These are phyloP conservation scores for Mycena maculata DNA, from an alignment of 768 basidiomycete genomes.

Conservation along the genomic window DNA sequence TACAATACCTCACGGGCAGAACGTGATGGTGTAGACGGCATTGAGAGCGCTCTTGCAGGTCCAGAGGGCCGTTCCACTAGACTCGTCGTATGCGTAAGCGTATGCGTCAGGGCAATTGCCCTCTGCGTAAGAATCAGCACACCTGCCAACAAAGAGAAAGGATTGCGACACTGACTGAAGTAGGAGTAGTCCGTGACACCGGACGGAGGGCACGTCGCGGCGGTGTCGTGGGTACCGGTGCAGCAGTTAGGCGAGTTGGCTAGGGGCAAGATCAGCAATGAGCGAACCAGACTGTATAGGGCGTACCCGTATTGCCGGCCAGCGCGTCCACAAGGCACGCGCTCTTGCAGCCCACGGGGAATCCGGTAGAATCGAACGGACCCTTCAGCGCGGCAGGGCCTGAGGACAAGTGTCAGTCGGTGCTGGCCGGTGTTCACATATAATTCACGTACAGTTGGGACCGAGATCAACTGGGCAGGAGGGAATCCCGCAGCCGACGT, in stretches of 20 bases:
- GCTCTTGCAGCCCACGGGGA: conserved; percentile 56
- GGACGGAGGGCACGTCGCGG: conserved; percentile 59
- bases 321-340: conserved; percentile 54
- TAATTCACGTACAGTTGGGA: conserved; percentile 46
- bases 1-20: conserved; percentile 51
- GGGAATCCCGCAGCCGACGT: conserved; percentile 51
- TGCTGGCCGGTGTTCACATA: no score
- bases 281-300: conserved; percentile 42
- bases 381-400: conserved; percentile 34
- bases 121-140: conserved; percentile 40
- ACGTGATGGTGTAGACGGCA: conserved; percentile 51
- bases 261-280: neutral
- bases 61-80: conserved; percentile 58
- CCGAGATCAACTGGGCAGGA: conserved; percentile 60
- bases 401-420: neutral
- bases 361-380: conserved; percentile 44
- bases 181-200: conserved; percentile 61
- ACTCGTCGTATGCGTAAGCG: conserved; percentile 60
- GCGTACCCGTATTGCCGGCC: conserved; percentile 51
- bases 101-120: conserved; percentile 51
- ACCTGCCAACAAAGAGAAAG: neutral
- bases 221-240: conserved; percentile 42
- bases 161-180: conserved; percentile 54
- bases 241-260: conserved; percentile 41
- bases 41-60: conserved; percentile 46